These are phyloP conservation scores for Aspergillus felis DNA, from an alignment of 2,329 filamentous ascomycete species.

Conservation along the genomic window DNA sequence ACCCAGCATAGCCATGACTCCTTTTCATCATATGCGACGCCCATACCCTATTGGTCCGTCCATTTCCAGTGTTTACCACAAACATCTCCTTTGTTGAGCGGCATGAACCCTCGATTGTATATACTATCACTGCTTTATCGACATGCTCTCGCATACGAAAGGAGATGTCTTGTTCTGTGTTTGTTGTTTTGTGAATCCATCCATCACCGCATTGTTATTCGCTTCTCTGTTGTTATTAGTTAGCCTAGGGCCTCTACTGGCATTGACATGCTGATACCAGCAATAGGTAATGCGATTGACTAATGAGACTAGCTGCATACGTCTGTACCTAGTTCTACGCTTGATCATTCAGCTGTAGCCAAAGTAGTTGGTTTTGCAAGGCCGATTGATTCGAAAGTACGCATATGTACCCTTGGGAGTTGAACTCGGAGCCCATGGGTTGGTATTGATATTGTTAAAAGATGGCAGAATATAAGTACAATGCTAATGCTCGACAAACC, in stretches of 20 bases:
- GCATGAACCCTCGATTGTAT: constrained; percentile 1
- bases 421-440: neutral
- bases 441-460: neutral
- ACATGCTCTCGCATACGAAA: constrained; percentile 6
- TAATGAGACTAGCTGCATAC: neutral
- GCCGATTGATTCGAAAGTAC: neutral
- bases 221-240: neutral
- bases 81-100: neutral
- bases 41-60: constrained; percentile 3
- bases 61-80: neutral
- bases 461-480: constrained; percentile 6
- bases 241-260: neutral
- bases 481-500: neutral
- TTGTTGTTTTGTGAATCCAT: neutral
- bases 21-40: neutral
- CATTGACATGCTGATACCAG: neutral
- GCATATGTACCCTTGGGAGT: neutral
- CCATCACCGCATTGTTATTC: neutral
- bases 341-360: no score
- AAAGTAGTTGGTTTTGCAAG: neutral
- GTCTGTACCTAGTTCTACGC: neutral
- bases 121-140: neutral
- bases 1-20: constrained; percentile 26
- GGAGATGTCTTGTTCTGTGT: neutral
- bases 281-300: neutral